Conservation (phyloP, 2,329 filamentous ascomycete species). For the Diplodia scrobiculata region DNA sequence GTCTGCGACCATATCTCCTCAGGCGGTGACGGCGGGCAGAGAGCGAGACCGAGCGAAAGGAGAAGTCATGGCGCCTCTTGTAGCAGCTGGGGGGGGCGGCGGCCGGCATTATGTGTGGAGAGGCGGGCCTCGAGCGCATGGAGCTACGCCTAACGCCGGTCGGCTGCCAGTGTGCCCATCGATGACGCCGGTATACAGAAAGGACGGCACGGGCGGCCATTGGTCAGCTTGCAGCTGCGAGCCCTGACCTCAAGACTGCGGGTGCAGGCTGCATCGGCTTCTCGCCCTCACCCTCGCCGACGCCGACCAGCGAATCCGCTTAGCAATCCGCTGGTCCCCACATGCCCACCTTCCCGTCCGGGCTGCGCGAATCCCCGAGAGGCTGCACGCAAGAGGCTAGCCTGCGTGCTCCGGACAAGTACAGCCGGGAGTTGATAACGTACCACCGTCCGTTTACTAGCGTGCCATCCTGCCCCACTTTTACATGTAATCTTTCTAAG, state of each 20-base stretch:
- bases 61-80: not conserved
- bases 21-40: not conserved
- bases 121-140: slow-evolving; percentile 9
- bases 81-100: not conserved
- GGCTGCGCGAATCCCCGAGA: not conserved
- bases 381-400: not conserved
- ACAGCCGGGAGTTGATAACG: too few relatives aligned
- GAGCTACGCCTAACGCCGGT: slow-evolving; percentile 25
- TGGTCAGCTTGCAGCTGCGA: not conserved
- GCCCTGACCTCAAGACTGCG: slow-evolving; percentile 17
- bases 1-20: slow-evolving; percentile 38
- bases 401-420: not conserved
- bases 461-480: too few relatives aligned
- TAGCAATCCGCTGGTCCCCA: slow-evolving; percentile 7
- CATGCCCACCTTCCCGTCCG: slow-evolving; percentile 18
- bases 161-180: not conserved
- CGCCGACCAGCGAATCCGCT: slow-evolving; percentile 2
- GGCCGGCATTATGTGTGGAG: slow-evolving; percentile 15
- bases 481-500: too few relatives aligned
- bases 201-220: not conserved
- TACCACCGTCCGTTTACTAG: too few relatives aligned
- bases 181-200: slow-evolving; percentile 10
- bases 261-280: slow-evolving; percentile 1
- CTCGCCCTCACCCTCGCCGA: not conserved
- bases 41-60: not conserved